phyloP scores from a whole-genome alignment of 768 basidiomycete genomes.

The Russula abietina region DNA sequence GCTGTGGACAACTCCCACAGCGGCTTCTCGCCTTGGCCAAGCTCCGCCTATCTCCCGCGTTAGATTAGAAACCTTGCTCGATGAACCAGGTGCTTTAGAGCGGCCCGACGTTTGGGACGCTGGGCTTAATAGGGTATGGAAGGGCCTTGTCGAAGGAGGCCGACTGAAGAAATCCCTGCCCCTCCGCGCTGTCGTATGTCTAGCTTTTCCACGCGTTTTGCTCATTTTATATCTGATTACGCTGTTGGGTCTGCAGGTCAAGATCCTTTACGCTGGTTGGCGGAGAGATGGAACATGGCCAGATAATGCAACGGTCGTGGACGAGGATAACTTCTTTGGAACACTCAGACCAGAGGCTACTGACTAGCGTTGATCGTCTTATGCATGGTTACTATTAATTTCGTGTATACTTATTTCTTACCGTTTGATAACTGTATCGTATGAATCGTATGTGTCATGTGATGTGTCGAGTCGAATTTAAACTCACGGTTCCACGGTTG shows the following conservation, averaged over 20 bases:
- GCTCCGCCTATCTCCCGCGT: constrained; percentile 26
- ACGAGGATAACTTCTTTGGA: constrained; percentile 24
- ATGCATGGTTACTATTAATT: neutral
- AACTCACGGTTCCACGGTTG: neutral
- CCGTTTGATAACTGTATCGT: neutral
- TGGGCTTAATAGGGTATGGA: constrained; percentile 59
- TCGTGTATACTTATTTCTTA: neutral
- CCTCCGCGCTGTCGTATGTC: constrained; percentile 55
- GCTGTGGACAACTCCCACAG: constrained; percentile 45
- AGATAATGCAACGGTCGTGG: constrained; percentile 34
- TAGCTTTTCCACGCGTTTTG: constrained; percentile 3
- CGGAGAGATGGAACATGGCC: constrained; percentile 76
- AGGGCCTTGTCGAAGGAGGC: constrained; percentile 51
- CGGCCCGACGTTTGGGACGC: constrained; percentile 50
- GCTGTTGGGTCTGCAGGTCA: constrained; percentile 44
- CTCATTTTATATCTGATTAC: constrained; percentile 23
- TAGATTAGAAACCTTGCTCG: constrained; percentile 47
- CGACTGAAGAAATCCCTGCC: constrained; percentile 57
- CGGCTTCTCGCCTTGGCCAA: constrained; percentile 24
- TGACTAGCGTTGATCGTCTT: neutral
- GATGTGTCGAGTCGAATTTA: neutral
- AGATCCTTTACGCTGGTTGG: constrained; percentile 70
- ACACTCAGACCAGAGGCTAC: neutral
- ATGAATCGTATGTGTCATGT: neutral
- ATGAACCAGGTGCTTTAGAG: constrained; percentile 41